These are phyloP conservation scores for Paxillus ammoniavirescens DNA, from an alignment of 768 basidiomycete genomes.

Conservation along the genomic window DNA sequence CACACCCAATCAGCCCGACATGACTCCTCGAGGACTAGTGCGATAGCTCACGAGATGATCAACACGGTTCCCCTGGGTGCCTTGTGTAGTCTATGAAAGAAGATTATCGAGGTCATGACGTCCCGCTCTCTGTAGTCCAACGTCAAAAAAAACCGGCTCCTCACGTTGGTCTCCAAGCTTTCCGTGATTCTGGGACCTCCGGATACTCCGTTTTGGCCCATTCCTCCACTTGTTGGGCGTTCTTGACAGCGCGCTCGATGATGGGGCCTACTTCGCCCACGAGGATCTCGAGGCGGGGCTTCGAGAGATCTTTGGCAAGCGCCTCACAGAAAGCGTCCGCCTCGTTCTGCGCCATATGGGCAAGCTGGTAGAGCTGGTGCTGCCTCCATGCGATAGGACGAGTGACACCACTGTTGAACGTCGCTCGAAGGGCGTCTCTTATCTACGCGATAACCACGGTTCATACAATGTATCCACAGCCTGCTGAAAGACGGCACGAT, in stretches of 20 bases:
- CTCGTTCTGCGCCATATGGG: slow-evolving; percentile 63
- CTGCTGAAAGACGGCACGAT: too few species aligned
- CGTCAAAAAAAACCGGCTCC: neutral
- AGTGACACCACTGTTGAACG: slow-evolving; percentile 51
- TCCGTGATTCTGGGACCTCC: slow-evolving; percentile 40
- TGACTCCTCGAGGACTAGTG: neutral
- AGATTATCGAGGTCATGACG: neutral
- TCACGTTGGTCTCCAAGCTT: slow-evolving; percentile 49
- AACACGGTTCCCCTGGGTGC: slow-evolving; percentile 61
- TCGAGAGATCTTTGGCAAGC: slow-evolving; percentile 45
- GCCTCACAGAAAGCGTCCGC: slow-evolving; percentile 46
- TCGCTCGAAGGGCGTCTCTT: slow-evolving; percentile 37
- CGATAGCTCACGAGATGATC: slow-evolving; percentile 51
- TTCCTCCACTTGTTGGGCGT: slow-evolving; percentile 49
- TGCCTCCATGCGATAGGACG: slow-evolving; percentile 59
- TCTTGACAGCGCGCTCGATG: slow-evolving; percentile 41
- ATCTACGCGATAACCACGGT: slow-evolving; percentile 22
- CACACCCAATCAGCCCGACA: neutral
- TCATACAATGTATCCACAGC: too few species aligned
- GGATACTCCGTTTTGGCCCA: slow-evolving; percentile 53
- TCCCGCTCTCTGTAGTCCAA: too few species aligned
- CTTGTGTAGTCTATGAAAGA: slow-evolving; percentile 38
- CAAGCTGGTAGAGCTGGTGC: slow-evolving; percentile 63
- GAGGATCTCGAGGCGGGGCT: slow-evolving; percentile 38
- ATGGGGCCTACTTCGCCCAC: slow-evolving; percentile 44